Conservation (phyloP, 2,329 filamentous ascomycete species). For the Ophiobolus disseminans region DNA sequence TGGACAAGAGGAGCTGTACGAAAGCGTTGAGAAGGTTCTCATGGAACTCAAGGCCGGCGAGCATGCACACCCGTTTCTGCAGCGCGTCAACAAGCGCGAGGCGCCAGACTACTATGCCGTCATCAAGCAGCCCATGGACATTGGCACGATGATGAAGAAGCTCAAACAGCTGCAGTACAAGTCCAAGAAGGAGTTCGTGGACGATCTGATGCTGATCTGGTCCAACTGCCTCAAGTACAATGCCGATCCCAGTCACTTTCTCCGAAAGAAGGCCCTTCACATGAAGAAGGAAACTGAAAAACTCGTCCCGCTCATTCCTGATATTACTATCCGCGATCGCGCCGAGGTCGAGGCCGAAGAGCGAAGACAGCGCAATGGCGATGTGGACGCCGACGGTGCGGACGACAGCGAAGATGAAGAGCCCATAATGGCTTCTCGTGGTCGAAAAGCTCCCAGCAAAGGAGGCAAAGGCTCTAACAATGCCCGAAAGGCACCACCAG, state of each 20-base stretch:
- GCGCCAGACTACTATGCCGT: slow-evolving; percentile 93
- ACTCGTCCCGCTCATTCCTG: slow-evolving; percentile 91
- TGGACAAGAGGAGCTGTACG: slow-evolving; percentile 96
- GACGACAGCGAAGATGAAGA: slow-evolving; percentile 93
- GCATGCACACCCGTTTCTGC: slow-evolving; percentile 94
- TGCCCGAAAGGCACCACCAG: slow-evolving; percentile 74
- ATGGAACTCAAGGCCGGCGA: slow-evolving; percentile 97
- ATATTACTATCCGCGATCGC: slow-evolving; percentile 86
- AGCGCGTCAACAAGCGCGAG: slow-evolving; percentile 94
- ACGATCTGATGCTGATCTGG: slow-evolving; percentile 95
- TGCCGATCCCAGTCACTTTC: slow-evolving; percentile 82
- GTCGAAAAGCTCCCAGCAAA: slow-evolving; percentile 82
- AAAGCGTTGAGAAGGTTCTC: slow-evolving; percentile 94
- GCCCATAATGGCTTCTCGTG: slow-evolving; percentile 96
- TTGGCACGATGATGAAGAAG: slow-evolving; percentile 98
- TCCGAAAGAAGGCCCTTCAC: slow-evolving; percentile 90
- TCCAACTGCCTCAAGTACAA: slow-evolving; percentile 97
- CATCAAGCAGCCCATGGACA: slow-evolving; percentile 97
- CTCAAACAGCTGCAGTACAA: slow-evolving; percentile 70
- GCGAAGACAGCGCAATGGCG: slow-evolving; percentile 81
- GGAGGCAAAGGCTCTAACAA: slow-evolving; percentile 70
- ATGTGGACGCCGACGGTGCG: slow-evolving; percentile 79
- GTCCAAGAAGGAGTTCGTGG: slow-evolving; percentile 88
- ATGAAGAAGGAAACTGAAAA: slow-evolving; percentile 99
- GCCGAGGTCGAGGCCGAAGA: slow-evolving; percentile 82